These are phyloP conservation scores for Barnettozyma populi DNA, from an alignment of 805 yeast genomes.

Conservation along the genomic window DNA sequence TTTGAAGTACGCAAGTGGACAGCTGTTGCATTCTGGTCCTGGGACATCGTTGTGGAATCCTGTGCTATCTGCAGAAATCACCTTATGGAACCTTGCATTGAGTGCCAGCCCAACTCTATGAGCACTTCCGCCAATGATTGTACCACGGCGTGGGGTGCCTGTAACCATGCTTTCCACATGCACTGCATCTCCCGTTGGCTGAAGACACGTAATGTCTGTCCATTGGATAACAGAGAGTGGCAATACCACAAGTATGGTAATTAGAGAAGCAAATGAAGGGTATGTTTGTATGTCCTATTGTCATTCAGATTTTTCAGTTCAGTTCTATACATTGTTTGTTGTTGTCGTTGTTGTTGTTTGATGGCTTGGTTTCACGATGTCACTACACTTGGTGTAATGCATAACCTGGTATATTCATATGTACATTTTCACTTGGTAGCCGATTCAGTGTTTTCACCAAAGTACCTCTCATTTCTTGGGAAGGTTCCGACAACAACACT, in stretches of 20 bases:
- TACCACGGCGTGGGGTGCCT: conserved; percentile 94
- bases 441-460: conserved; percentile 10
- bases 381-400: background rate
- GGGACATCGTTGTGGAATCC: conserved; percentile 93
- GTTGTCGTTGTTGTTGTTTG: background rate
- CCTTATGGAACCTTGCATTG: conserved; percentile 96
- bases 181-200: conserved; percentile 97
- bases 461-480: conserved; percentile 38
- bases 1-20: conserved; percentile 98
- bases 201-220: conserved; percentile 92
- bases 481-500: conserved; percentile 59
- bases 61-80: conserved; percentile 98
- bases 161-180: conserved; percentile 97
- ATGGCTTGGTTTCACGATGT: background rate
- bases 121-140: conserved; percentile 65
- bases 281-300: background rate
- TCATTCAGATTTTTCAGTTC: background rate
- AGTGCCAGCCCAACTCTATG: conserved; percentile 83
- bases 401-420: background rate
- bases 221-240: conserved; percentile 94
- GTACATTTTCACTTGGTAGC: background rate
- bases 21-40: conserved; percentile 99
- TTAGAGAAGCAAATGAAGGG: conserved; percentile 23
- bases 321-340: conserved; percentile 4
- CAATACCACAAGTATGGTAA: conserved; percentile 66